Evolutionary conservation across 2,329 filamentous ascomycete genomes (phyloP).

Genomic region (Botryotinia globosa): DNA sequence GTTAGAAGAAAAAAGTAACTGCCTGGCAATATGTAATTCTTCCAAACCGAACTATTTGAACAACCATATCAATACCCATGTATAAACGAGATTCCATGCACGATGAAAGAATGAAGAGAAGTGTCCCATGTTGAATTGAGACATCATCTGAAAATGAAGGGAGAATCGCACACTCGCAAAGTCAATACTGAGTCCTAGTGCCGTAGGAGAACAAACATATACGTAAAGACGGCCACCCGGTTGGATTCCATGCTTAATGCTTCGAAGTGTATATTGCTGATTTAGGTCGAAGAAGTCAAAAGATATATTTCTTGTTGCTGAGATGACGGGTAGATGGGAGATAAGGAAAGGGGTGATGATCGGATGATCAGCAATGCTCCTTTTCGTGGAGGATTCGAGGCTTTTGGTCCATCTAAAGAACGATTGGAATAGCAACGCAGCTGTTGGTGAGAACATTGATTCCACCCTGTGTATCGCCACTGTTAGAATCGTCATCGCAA

Average conservation of each 20-base stretch:
- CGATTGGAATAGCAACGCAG: neutral
- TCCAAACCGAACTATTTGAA: neutral
- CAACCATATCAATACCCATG: neutral
- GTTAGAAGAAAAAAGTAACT: neutral
- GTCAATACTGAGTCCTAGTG: slow-evolving; percentile 10
- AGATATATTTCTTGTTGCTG: neutral
- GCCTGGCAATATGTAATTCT: slow-evolving; percentile 1
- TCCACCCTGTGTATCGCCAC: neutral
- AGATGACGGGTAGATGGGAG: neutral
- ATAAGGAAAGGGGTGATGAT: neutral
- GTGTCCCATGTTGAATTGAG: slow-evolving; percentile 15
- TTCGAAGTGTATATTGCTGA: neutral
- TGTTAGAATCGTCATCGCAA: slow-evolving; percentile 14
- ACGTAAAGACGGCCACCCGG: neutral
- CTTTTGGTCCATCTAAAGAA: neutral
- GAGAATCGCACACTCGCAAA: neutral
- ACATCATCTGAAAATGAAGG: neutral
- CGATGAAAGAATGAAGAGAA: neutral
- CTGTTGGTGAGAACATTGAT: neutral
- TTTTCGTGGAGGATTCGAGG: neutral
- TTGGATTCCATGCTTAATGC: neutral
- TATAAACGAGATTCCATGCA: slow-evolving; percentile 1
- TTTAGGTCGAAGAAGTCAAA: neutral
- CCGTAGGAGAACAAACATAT: neutral
- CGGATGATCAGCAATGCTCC: neutral